phyloP scores from a whole-genome alignment of 2,329 filamentous ascomycete genomes.

The Ophidiomyces ophidiicola region DNA sequence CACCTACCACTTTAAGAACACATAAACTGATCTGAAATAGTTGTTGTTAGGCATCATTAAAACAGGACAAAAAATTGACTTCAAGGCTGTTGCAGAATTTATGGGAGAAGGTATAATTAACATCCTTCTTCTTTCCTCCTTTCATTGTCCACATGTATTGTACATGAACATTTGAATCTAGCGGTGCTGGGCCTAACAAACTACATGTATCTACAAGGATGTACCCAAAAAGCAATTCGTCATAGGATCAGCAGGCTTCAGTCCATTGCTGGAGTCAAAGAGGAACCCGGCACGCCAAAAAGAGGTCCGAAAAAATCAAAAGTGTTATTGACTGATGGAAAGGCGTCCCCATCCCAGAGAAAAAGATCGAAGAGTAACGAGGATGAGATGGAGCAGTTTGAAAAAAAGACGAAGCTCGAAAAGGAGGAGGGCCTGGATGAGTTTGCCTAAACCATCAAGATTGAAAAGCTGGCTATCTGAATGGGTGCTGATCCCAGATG shows the following conservation, averaged over 20 bases:
- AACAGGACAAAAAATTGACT: slow-evolving; percentile 17
- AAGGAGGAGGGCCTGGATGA: neutral
- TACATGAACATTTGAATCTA: neutral
- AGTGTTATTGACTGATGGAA: slow-evolving; percentile 3
- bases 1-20: neutral
- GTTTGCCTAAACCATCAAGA: too few species aligned
- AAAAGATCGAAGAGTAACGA: neutral
- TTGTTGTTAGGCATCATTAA: slow-evolving; percentile 19
- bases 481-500: too few species aligned
- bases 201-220: slow-evolving; percentile 14
- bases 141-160: neutral
- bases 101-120: slow-evolving; percentile 18
- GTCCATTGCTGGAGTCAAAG: slow-evolving; percentile 5
- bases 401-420: neutral
- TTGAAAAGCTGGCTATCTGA: too few species aligned
- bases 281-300: too few species aligned
- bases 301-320: neutral
- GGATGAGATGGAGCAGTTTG: neutral
- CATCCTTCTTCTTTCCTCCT: neutral
- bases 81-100: slow-evolving; percentile 15
- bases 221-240: slow-evolving; percentile 18
- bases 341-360: neutral
- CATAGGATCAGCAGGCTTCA: slow-evolving; percentile 19
- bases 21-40: slow-evolving; percentile 12
- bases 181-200: neutral